Evolutionary conservation across 2,329 filamentous ascomycete genomes (phyloP), one percentile per base, ranked within the genome.

Genomic region (Verticillium klebahnii): DNA sequence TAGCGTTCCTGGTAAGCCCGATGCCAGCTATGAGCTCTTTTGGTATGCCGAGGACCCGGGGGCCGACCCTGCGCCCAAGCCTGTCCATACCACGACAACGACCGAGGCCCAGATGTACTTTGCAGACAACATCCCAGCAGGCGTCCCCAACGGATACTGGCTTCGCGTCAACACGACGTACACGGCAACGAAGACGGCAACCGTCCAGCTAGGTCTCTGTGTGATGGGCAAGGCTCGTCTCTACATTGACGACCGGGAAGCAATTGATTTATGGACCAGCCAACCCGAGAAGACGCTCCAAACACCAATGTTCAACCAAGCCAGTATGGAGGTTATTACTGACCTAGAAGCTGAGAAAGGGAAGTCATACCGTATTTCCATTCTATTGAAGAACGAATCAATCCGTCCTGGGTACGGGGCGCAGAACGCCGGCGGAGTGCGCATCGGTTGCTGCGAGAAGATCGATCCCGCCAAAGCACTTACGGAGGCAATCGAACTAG

Each of bases 181-280:
- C 36, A 60, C 34, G 0, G 62, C 64, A 15, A 45, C 61, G 2
- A 25, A 36, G 15, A 57, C 64, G 0, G 58, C 58, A 0, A 60
- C 54, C n/a, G 62, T 66, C 36, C 61, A 74, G 5, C 70, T 77
- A 1, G 74, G 75, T 0, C 65, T 77, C 15, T 70, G 72, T 1
- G 70, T 72, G 12, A 70, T 69, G 31, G 75, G 75, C 25, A 75
- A 71, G 2, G 73, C 68, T 0, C 70, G 71, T 23, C 61, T 77
- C 1, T 72, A 65, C 36, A 64, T 77, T 31, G 63, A 77, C 52
- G 72, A 68, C 0, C 56, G 69, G 29, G 64, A 74, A 11, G 61
- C 70, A 1, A 71, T 77, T 29, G 71, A 75, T 56, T 7, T 62
- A 63, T 66, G 64, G 64, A 63, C 57, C 4, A 59, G 60, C 4